These are phyloP conservation scores for Racocetra persica DNA, from an alignment of 371 early-diverging fungal genomes.

Conservation along the genomic window DNA sequence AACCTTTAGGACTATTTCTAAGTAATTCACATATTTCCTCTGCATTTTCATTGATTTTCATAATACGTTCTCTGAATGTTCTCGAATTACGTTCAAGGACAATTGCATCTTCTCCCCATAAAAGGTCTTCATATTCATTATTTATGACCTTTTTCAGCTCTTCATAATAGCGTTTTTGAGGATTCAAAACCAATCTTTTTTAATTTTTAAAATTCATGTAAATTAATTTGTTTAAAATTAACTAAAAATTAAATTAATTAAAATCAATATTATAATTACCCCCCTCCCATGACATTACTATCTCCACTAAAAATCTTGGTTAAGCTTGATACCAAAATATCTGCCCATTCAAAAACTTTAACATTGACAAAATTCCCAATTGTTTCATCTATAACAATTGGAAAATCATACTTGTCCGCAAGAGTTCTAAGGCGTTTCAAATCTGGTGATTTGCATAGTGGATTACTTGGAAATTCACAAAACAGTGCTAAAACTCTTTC, in stretches of 20 bases:
- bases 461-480: slow-evolving; percentile 95
- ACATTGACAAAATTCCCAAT: slow-evolving; percentile 93
- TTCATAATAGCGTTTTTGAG: slow-evolving; percentile 65
- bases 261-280: slow-evolving; percentile 54
- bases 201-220: not conserved
- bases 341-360: slow-evolving; percentile 76
- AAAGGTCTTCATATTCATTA: slow-evolving; percentile 75
- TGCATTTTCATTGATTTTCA: slow-evolving; percentile 78
- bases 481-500: slow-evolving; percentile 81
- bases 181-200: slow-evolving; percentile 83
- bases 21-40: slow-evolving; percentile 81
- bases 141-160: slow-evolving; percentile 61
- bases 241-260: not conserved
- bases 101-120: slow-evolving; percentile 93
- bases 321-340: slow-evolving; percentile 90
- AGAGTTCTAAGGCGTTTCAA: slow-evolving; percentile 74
- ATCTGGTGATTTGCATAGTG: slow-evolving; percentile 85
- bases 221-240: slow-evolving; percentile 22
- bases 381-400: slow-evolving; percentile 94
- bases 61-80: slow-evolving; percentile 76
- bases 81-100: slow-evolving; percentile 96
- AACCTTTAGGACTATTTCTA: slow-evolving; percentile 68
- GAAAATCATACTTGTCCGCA: slow-evolving; percentile 78
- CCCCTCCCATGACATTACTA: slow-evolving; percentile 97
- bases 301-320: slow-evolving; percentile 96